A percentile compares a stretch with the other conserved stretches of the same genome.
These are phyloP conservation scores for Penicillium palitans DNA, from an alignment of 2,329 filamentous ascomycete genomes.

Conservation along the genomic window DNA sequence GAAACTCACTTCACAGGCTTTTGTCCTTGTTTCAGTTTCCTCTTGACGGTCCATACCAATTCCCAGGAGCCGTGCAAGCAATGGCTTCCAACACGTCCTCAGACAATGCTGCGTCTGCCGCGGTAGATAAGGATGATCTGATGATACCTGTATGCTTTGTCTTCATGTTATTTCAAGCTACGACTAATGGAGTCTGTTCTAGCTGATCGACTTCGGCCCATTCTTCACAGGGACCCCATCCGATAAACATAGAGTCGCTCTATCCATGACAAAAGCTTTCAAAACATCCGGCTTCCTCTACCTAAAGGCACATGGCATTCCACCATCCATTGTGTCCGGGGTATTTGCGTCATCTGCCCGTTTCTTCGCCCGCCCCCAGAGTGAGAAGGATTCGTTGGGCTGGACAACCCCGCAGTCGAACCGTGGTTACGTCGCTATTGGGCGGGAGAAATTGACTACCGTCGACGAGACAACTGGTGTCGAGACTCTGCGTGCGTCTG, in stretches of 20 bases:
- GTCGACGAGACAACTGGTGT: constrained; percentile 58
- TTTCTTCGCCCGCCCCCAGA: constrained; percentile 67
- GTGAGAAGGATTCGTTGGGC: constrained; percentile 63
- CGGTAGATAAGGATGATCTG: constrained; percentile 47
- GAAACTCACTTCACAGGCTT: background rate
- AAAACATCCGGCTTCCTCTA: constrained; percentile 88
- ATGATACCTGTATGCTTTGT: constrained; percentile 41
- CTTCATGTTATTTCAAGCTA: background rate
- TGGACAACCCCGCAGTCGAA: constrained; percentile 75
- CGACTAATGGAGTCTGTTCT: constrained; percentile 1
- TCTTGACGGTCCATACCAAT: background rate
- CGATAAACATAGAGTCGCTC: constrained; percentile 65
- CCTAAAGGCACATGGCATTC: constrained; percentile 75
- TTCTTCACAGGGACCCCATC: constrained; percentile 65
- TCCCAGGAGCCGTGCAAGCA: no score
- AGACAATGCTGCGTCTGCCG: constrained; percentile 30
- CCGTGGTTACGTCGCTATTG: constrained; percentile 69
- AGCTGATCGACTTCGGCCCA: constrained; percentile 77
- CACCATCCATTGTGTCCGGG: constrained; percentile 56
- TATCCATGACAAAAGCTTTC: constrained; percentile 75
- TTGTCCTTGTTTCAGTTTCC: background rate
- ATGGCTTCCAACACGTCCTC: constrained; percentile 10
- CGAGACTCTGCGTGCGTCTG: constrained; percentile 56
- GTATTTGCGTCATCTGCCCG: constrained; percentile 67
- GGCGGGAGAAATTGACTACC: constrained; percentile 70